phyloP scores from a whole-genome alignment of 768 basidiomycete species.

The Psilocybe subaeruginosa region DNA sequence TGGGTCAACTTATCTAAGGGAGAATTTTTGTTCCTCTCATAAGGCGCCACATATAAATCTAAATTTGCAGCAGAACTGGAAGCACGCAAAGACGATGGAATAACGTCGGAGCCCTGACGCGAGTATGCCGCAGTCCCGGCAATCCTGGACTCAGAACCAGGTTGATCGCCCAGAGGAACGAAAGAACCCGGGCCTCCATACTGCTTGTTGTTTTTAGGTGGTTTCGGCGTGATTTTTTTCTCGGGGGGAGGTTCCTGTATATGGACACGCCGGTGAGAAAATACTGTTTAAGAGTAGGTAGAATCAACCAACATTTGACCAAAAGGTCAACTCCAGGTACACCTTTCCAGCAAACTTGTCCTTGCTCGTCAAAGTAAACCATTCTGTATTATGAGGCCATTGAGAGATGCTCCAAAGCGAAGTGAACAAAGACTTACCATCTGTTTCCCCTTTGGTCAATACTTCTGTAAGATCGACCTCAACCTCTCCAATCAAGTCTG shows the following conservation, averaged over 20 bases:
- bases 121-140: conserved; percentile 39
- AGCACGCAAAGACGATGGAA: conserved; percentile 62
- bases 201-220: conserved; percentile 54
- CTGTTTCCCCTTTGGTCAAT: conserved; percentile 93
- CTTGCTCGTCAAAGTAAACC: conserved; percentile 90
- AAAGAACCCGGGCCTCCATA: conserved; percentile 85
- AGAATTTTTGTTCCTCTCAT: conserved; percentile 53
- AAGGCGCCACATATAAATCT: conserved; percentile 76
- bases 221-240: conserved; percentile 59
- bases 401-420: not conserved
- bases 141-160: conserved; percentile 29
- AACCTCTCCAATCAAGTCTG: conserved; percentile 92
- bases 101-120: conserved; percentile 48
- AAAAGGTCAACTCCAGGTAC: conserved; percentile 96
- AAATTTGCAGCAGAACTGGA: conserved; percentile 64
- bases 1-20: conserved; percentile 59
- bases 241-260: conserved; percentile 77
- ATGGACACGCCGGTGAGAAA: conserved; percentile 3
- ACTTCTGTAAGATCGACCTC: conserved; percentile 88
- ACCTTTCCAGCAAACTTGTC: conserved; percentile 95
- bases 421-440: conserved; percentile 63
- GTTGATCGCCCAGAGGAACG: conserved; percentile 49
- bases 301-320: conserved; percentile 75
- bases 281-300: conserved; percentile 7
- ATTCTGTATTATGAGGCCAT: conserved; percentile 57